phyloP scores from a whole-genome alignment of 768 basidiomycete species.

The Calocybe cyanea region DNA sequence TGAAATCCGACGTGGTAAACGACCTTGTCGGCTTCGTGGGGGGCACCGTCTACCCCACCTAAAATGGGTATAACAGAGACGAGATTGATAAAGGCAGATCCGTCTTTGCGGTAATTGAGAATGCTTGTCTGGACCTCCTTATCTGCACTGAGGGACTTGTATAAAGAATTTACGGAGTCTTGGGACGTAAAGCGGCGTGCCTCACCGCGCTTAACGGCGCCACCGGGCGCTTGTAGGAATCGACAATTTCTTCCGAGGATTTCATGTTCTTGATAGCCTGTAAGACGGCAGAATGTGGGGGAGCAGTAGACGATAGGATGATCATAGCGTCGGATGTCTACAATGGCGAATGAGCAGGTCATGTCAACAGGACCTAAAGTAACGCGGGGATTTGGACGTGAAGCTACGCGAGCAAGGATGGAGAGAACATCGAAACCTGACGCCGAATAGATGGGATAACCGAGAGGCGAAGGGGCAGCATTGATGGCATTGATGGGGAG shows the following conservation, averaged over 20 bases:
- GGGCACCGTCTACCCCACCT: conserved; percentile 47
- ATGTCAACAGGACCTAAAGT: conserved; percentile 89
- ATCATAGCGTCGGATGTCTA: conserved; percentile 79
- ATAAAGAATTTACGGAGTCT: conserved; percentile 59
- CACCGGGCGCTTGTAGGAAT: conserved; percentile 80
- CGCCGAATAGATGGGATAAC: conserved; percentile 74
- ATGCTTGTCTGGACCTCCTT: conserved; percentile 89
- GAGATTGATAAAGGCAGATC: conserved; percentile 85
- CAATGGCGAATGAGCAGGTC: conserved; percentile 88
- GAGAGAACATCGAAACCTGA: conserved; percentile 90
- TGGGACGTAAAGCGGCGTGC: conserved; percentile 55
- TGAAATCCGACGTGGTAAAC: conserved; percentile 95
- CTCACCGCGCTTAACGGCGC: conserved; percentile 31
- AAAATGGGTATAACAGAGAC: conserved; percentile 86
- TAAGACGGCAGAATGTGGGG: conserved; percentile 74
- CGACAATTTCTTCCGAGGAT: conserved; percentile 89
- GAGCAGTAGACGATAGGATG: conserved; percentile 89
- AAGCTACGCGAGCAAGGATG: conserved; percentile 73
- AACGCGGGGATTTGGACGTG: conserved; percentile 70
- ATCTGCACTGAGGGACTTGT: conserved; percentile 58
- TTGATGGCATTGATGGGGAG: conserved; percentile 7
- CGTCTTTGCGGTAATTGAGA: conserved; percentile 86
- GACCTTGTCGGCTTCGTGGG: conserved; percentile 64
- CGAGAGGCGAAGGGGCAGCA: conserved; percentile 28
- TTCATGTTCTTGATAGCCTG: conserved; percentile 71